These are phyloP conservation scores for Hypoxylon cercidicola DNA, from an alignment of 495 filamentous ascomycete species.

Conservation along the genomic window DNA sequence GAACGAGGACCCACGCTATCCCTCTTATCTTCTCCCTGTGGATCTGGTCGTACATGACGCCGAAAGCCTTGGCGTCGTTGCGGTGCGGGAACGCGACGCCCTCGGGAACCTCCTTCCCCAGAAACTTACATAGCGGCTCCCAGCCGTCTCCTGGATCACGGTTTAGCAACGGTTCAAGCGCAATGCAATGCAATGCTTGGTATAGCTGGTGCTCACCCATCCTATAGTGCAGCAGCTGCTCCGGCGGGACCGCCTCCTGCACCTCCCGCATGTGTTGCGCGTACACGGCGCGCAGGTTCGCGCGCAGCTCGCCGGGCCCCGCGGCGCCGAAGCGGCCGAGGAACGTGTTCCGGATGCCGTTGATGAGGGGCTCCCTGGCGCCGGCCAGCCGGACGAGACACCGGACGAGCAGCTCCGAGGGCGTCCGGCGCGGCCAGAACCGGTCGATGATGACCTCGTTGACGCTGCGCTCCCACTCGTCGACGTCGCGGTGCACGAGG, in stretches of 20 bases:
- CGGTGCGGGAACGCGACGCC: conserved; percentile 26
- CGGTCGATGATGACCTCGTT: conserved; percentile 14
- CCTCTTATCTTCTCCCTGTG: not conserved
- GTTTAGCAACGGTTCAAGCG: conserved; percentile 48
- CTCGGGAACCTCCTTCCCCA: conserved; percentile 44
- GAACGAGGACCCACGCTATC: not conserved
- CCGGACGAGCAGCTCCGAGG: not conserved
- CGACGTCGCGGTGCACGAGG: conserved; percentile 48
- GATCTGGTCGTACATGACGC: not conserved
- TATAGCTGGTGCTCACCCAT: conserved; percentile 57
- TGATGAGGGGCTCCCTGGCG: not conserved
- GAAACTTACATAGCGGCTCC: conserved; percentile 57
- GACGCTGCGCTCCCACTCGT: conserved; percentile 48
- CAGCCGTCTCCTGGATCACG: conserved; percentile 54
- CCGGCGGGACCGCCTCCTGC: conserved; percentile 32
- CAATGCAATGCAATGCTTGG: no score
- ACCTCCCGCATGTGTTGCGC: conserved; percentile 30
- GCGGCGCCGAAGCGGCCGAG: conserved; percentile 18
- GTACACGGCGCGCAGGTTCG: conserved; percentile 13
- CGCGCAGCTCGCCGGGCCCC: conserved; percentile 10
- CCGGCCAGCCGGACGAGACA: conserved; percentile 23
- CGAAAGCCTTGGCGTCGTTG: conserved; percentile 20
- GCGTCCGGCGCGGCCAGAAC: conserved; percentile 5
- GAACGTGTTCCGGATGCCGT: conserved; percentile 20
- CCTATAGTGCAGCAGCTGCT: conserved; percentile 52